These are phyloP conservation scores for Eurotiales sp. DNA, from an alignment of 2,329 filamentous ascomycete genomes.

Conservation along the genomic window DNA sequence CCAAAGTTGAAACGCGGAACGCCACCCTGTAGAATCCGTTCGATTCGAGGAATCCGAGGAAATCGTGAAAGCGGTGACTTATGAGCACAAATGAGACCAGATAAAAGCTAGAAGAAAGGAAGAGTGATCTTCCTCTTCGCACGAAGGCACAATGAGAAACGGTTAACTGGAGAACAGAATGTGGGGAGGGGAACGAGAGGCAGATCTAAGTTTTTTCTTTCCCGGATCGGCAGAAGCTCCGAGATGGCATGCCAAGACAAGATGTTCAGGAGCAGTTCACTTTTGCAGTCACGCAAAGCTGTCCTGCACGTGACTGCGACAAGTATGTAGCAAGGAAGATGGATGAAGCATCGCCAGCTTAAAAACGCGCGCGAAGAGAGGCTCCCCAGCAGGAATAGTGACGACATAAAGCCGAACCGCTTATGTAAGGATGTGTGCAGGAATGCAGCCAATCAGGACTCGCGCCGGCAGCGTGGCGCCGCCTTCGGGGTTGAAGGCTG, in stretches of 20 bases:
- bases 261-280: background rate
- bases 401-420: background rate
- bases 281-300: no score
- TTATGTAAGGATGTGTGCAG: background rate
- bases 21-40: background rate
- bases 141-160: background rate
- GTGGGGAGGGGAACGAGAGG: slow-evolving; percentile 2
- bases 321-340: background rate
- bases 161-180: background rate
- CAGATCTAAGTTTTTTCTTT: slow-evolving; percentile 1
- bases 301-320: background rate
- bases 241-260: background rate
- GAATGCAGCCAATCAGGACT: background rate
- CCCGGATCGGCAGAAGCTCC: slow-evolving; percentile 1
- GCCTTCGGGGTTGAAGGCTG: no score
- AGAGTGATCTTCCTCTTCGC: background rate
- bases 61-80: background rate
- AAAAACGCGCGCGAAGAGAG: background rate
- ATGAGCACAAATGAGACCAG: background rate
- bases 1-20: background rate
- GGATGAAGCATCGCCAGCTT: background rate
- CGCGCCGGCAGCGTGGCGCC: background rate
- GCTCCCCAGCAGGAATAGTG: background rate
- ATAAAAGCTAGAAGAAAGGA: background rate
- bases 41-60: background rate